These are phyloP conservation scores for Ascochyta lentis DNA, from an alignment of 2,329 filamentous ascomycete genomes.

Conservation along the genomic window DNA sequence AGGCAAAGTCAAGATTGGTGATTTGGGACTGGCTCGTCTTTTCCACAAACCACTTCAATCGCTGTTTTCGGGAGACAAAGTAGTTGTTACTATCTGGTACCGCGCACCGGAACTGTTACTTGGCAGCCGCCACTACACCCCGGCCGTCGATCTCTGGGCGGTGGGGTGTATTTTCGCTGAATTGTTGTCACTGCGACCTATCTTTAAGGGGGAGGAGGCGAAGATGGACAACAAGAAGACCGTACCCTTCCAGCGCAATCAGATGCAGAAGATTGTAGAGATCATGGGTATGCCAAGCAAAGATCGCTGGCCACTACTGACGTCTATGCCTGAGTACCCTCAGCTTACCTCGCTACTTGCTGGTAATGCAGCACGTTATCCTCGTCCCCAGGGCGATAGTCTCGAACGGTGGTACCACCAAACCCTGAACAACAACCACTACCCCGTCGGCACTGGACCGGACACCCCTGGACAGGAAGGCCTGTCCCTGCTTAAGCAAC, in stretches of 20 bases:
- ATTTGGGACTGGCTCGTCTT: conserved; percentile 87
- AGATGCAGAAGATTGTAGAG: conserved; percentile 99
- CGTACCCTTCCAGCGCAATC: conserved; percentile 94
- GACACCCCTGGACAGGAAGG: conserved; percentile 67
- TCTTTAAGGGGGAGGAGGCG: conserved; percentile 98
- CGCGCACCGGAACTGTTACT: conserved; percentile 92
- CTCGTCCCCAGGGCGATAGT: conserved; percentile 56
- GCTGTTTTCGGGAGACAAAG: conserved; percentile 93
- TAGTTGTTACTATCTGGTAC: conserved; percentile 99
- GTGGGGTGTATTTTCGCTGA: conserved; percentile 98
- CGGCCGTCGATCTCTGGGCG: conserved; percentile 96
- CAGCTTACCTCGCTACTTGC: conserved; percentile 66
- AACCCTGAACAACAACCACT: conserved; percentile 57
- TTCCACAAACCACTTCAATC: conserved; percentile 94
- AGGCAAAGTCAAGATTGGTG: conserved; percentile 93
- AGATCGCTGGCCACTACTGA: conserved; percentile 84
- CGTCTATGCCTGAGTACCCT: conserved; percentile 84
- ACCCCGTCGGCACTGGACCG: conserved; percentile 47
- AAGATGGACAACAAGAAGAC: conserved; percentile 99
- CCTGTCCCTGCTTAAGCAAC: conserved; percentile 77
- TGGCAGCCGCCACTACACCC: conserved; percentile 93
- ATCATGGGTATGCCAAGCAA: conserved; percentile 91
- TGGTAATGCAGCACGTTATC: conserved; percentile 55
- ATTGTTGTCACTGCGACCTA: conserved; percentile 84
- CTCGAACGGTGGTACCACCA: conserved; percentile 72